phyloP scores from a whole-genome alignment of 2,329 filamentous ascomycete species.

The Botrytis fabae region DNA sequence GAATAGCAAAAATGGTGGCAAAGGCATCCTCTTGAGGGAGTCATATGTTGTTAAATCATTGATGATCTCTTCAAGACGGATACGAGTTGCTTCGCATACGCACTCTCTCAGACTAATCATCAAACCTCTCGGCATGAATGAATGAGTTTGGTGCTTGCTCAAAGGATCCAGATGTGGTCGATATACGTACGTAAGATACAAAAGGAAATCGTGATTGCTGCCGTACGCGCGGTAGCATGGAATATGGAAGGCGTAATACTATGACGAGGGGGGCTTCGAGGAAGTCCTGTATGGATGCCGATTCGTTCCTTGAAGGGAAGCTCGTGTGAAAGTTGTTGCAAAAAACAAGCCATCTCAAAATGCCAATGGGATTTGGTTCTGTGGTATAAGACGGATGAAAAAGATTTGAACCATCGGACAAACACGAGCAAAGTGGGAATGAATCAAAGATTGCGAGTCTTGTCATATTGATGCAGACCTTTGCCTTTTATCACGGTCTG shows the following conservation, averaged over 20 bases:
- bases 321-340: not conserved
- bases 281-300: too few relatives aligned
- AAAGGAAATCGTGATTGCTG: not conserved
- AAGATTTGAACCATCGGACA: too few relatives aligned
- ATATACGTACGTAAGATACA: not conserved
- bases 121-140: not conserved
- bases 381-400: not conserved
- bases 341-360: not conserved
- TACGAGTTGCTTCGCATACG: not conserved
- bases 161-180: not conserved
- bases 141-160: not conserved
- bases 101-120: not conserved
- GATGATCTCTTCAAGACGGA: not conserved
- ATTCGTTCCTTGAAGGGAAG: not conserved
- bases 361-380: not conserved
- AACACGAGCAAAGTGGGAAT: not conserved
- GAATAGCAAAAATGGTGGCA: not conserved
- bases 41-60: not conserved
- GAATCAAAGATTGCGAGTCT: not conserved
- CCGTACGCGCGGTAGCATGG: too few relatives aligned
- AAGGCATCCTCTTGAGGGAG: not conserved
- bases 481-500: not conserved
- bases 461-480: too few relatives aligned
- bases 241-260: not conserved
- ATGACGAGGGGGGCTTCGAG: not conserved